Evolutionary conservation across 2,329 filamentous ascomycete species (phyloP), one percentile per base, ranked within the genome.

Genomic region (Colletotrichum eleusines): DNA sequence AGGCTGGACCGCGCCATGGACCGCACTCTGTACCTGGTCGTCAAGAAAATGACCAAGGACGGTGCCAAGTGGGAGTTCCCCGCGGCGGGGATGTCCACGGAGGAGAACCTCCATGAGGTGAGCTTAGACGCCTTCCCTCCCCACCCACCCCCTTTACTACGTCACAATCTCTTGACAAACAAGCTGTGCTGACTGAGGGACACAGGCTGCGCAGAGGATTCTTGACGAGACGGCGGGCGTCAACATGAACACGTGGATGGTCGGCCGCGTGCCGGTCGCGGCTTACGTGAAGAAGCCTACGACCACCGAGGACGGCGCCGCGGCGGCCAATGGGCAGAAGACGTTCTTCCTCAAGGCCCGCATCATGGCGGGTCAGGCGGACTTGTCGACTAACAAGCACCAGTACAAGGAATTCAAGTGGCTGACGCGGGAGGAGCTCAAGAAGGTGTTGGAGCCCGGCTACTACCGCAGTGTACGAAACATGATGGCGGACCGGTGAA

Each of bases 211-310:
- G 46, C 89, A 94, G 78, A 89, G 94, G 71, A 90, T 94, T 65
- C 86, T 98, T 31, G 86, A 91, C 63, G 87, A 93, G 76, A 86
- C 94, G 4, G 94, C 92, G 12, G 96, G 96, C 69, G 84, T 93
- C 72, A 97, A 99, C 86, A 98, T 99, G 95, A 98, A 98, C 85
- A 98, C 94, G 66, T 99, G 96, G 95, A 89, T 98, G 75, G 93
- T 99, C 62, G 95, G 94, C 72, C 94, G 94, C 76, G 92, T 92
- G 69, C 96, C 96, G 14, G 88, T 98, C 69, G 95, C 95, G 33
- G 92, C 98, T 82, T 83, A 92, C 77, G 86, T 93, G 74, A 84
- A 84, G 72, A 83, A 89, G 73, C 86, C 86, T 75, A 75, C 80
- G 76, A 76, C 84, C 78, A 79, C 81, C 75, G 78, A 81, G 75